Evolutionary conservation across 2,329 filamentous ascomycete species (phyloP).

Genomic region (Pseudovirgaria hyperparasitica): DNA sequence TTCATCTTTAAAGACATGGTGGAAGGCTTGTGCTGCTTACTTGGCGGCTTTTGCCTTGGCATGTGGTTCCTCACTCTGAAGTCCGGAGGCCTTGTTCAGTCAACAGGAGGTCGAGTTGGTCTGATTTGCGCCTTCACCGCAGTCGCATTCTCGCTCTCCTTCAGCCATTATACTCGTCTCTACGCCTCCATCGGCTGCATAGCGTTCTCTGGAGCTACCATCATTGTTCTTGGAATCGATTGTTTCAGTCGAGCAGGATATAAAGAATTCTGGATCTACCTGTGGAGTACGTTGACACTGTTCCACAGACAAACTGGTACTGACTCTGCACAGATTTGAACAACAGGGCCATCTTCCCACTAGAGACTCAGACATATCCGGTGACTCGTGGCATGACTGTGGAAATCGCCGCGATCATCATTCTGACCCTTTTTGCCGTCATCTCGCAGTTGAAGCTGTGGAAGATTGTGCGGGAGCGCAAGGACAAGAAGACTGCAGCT

Average conservation of each 20-base stretch:
- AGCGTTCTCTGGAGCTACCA: slow-evolving; percentile 71
- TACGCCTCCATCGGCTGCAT: slow-evolving; percentile 67
- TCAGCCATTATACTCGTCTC: slow-evolving; percentile 59
- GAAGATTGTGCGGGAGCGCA: slow-evolving; percentile 55
- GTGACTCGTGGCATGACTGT: slow-evolving; percentile 76
- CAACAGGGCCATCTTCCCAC: slow-evolving; percentile 59
- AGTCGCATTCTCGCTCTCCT: slow-evolving; percentile 56
- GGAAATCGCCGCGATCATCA: slow-evolving; percentile 65
- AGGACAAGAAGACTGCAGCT: slow-evolving; percentile 32
- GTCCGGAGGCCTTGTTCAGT: slow-evolving; percentile 59
- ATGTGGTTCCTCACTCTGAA: slow-evolving; percentile 85
- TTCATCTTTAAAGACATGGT: slow-evolving; percentile 75
- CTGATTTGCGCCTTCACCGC: slow-evolving; percentile 65
- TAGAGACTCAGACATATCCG: slow-evolving; percentile 66
- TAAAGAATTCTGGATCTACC: slow-evolving; percentile 92
- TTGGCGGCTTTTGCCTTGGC: slow-evolving; percentile 72
- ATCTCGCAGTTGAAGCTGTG: slow-evolving; percentile 79
- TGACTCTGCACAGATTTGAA: slow-evolving; percentile 47
- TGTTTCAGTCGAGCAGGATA: slow-evolving; percentile 81
- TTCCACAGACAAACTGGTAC: slow-evolving; percentile 4
- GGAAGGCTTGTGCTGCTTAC: slow-evolving; percentile 70
- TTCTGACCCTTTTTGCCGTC: slow-evolving; percentile 62
- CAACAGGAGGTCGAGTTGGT: slow-evolving; percentile 50
- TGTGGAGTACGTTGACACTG: slow-evolving; percentile 51
- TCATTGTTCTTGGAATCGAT: slow-evolving; percentile 71